Base-by-base conservation (phyloP, 805 yeast genomes). In the Candida taoyuanica region DNA sequence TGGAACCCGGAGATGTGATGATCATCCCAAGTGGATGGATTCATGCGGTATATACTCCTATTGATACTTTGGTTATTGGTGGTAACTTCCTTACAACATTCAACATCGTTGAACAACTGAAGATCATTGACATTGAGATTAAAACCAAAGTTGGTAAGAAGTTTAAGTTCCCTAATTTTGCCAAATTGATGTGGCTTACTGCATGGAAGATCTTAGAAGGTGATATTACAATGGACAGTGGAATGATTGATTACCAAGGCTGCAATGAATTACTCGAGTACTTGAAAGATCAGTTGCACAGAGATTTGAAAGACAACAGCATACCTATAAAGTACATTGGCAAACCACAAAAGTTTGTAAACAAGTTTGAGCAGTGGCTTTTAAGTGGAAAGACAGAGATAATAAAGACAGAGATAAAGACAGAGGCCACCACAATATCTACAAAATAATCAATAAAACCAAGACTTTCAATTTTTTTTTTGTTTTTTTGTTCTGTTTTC, bases 11-110 rank as follows among this genome's bases (percentile, higher is more conserved):
- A 1, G 96, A 88, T 52, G 68, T 87, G 18, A 70, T 88, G 60
- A 67, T 87, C 12, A 80, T 88, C 15, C 96, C 97, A 3, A 78
- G 93, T 29, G 95, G 96, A 0, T 88, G 95, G 94, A 87, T 88
- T 34, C 96, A 88, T 59, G 79, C 93, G 0, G 97, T 88, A 0
- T 77, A 77, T 52, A 87, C 96, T 0, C 91, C 95, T 0, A 63
- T 65, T 13, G 95, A 88, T 55, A 75, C 94, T 0, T 62, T 87
- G 3, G 87, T 88, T 3, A 74, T 88, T 39, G 96, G 96, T 3
- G 97, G 97, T 0, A 88, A 88, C 56, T 88, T 81, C 56, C 63
- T 88, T 19, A 85, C 94, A 1, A 55, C 77, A 29, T 61, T 74
- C 38, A 80, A 81, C 50, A 60, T 86, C 45, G 17, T 29, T 5